Base-by-base conservation (phyloP, 352 stramenopile species). In the Globisporangium alternatum region DNA sequence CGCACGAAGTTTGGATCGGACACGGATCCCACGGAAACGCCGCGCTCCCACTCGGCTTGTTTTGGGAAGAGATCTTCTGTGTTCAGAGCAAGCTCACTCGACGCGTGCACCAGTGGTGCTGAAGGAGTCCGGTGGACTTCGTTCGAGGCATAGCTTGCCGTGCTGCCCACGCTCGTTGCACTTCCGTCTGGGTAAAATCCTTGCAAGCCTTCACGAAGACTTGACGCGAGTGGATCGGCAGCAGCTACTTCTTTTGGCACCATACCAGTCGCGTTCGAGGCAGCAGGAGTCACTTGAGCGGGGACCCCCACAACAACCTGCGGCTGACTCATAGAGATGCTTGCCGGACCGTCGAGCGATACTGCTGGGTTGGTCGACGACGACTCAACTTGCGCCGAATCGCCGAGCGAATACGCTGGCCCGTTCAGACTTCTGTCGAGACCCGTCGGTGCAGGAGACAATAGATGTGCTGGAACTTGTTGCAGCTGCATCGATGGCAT, bases 21-120 rank as follows among this genome's bases (percentile, higher is more conserved):
- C 0, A 82, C 62, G 19, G 80, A 88, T 1, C 82, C 82, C 43
- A 89, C 72, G 3, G 83, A 91, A 22, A 90, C 76, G 8, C 81
- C 81, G 56, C 83, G 79, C 43, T 78, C 79, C 19, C 76, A 78
- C 39, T 85, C 79, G 17, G 76, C 60, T 21, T 81, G 70, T 56
- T 65, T 78, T 2, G 78, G 62, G 31, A 54, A 53, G 54, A 70
- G 64, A 1, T 80, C 69, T 22, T 90, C 80, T n/a, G 70, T 68
- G 2, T 67, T 76, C 6, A 88, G 44, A 13, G 45, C 62, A 15
- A 71, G 77, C 31, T 91, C 79, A 33, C 78, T 91, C 3, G 57
- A 65, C 17, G 78, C 70, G 51, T 90, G 82, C 2, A 64, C 35
- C 19, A 89, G 60, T 41, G 55, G 43, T 12, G 22, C 22, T 12